Base-by-base conservation (phyloP, 176 grass and related monocot genomes). In the Elaeis guineensis region DNA sequence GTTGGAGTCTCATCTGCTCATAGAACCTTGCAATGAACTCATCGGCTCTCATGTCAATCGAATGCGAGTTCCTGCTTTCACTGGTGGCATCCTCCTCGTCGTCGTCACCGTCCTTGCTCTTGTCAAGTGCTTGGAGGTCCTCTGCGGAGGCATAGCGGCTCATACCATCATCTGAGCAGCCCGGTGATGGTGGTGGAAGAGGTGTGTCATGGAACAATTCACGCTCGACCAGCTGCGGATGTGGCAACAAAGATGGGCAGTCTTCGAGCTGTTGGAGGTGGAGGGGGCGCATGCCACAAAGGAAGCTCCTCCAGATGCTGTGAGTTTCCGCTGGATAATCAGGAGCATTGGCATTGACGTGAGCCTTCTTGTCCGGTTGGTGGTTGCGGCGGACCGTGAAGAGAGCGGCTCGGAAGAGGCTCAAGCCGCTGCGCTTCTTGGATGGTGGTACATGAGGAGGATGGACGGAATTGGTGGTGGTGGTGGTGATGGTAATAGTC, bases 11-110 rank as follows among this genome's bases (percentile, higher is more conserved):
- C 75, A 90, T 83, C 53, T 90, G 79, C 57, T 73, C 65, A 5
- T 90, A 90, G 59, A 90, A 90, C 19, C 64, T 82, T 17, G 82
- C 69, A 9, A 90, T 90, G 64, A 90, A 90, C 60, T 80, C 79
- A 52, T 86, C 79, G 0, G 80, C 89, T 74, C 67, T 77, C 57
- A 70, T 62, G 58, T 92, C 81, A 4, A 92, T 83, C 16, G 53
- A 60, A 55, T 89, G 50, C 1, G 76, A 66, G 50, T 12, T 61
- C 4, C 21, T 19, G 6, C 55, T 55, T 1, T 55, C 63, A 0
- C 21, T n/a, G 6, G 5, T 19, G 12, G 5, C 19, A 7, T n/a
- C 32, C 9, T 30, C 54, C 22, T 3, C 61, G 3, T 51, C 51
- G 1, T 69, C 58, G 3, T 69, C 58, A 2, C 18, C 17, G 8